These are phyloP conservation scores for Volutella citrinella DNA, from an alignment of 2,329 filamentous ascomycete genomes.

Conservation along the genomic window DNA sequence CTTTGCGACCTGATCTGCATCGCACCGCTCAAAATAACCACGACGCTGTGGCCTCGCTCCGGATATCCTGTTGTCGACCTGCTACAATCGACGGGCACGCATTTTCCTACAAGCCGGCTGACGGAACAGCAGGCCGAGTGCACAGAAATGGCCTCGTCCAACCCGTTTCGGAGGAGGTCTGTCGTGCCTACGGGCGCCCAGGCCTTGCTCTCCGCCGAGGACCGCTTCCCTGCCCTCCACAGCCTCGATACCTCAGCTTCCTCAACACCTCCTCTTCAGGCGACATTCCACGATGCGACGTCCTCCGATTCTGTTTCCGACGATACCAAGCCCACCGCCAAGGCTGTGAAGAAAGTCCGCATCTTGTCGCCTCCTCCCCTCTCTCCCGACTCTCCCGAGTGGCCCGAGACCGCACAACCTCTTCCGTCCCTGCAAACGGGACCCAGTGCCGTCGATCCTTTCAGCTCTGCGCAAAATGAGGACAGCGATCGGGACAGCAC, in stretches of 20 bases:
- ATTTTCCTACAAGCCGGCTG: no score
- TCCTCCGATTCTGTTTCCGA: no score
- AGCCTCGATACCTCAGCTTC: conserved; percentile 26
- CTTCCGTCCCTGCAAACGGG: no score
- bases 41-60: not conserved
- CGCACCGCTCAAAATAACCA: conserved; percentile 11
- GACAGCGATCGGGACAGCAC: no score
- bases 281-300: conserved; percentile 20
- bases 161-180: conserved; percentile 50
- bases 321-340: conserved; percentile 44
- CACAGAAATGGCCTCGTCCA: conserved; percentile 43
- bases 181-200: conserved; percentile 18
- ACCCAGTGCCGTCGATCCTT: no score
- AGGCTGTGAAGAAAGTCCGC: conserved; percentile 64
- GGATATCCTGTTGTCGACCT: no score
- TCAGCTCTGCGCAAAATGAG: conserved; percentile 21
- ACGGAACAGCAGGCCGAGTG: no score
- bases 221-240: conserved; percentile 27
- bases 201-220: conserved; percentile 7
- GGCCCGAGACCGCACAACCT: conserved; percentile 29
- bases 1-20: conserved; percentile 23
- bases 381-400: conserved; percentile 50
- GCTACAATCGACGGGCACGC: no score
- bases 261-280: conserved; percentile 19
- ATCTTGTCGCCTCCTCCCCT: conserved; percentile 62